phyloP scores from a whole-genome alignment of 768 basidiomycete species.

The Galerina marginata region DNA sequence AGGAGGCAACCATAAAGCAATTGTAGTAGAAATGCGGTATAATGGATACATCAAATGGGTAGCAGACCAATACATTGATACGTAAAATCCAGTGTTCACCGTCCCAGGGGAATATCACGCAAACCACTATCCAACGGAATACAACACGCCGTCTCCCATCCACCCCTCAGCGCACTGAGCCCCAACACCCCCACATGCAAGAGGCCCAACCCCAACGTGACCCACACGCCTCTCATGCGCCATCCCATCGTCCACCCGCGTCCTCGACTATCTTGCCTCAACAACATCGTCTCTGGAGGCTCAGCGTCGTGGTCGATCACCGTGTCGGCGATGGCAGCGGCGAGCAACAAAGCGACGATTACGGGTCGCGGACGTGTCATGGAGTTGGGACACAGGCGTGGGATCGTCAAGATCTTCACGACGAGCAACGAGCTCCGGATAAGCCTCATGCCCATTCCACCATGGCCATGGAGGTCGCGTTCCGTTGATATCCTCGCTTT shows the following conservation, averaged over 20 bases:
- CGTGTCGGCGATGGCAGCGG: constrained; percentile 29
- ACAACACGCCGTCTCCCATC: neutral
- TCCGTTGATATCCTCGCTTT: neutral
- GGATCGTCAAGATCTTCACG: constrained; percentile 26
- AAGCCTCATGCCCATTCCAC: constrained; percentile 14
- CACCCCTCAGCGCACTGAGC: constrained; percentile 2
- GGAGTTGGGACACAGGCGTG: constrained; percentile 21
- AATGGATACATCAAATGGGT: too few relatives aligned
- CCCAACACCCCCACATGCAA: constrained; percentile 23
- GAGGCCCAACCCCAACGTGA: constrained; percentile 24
- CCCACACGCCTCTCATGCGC: constrained; percentile 10
- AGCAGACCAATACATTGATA: too few relatives aligned
- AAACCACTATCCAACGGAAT: neutral
- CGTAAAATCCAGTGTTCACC: neutral
- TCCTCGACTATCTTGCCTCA: constrained; percentile 1
- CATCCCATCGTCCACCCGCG: neutral
- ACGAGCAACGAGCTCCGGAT: constrained; percentile 25
- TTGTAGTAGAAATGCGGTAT: too few relatives aligned
- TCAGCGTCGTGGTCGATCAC: constrained; percentile 26
- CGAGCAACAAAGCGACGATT: constrained; percentile 24
- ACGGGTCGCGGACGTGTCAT: constrained; percentile 20
- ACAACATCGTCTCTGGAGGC: neutral
- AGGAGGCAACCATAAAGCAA: too few relatives aligned
- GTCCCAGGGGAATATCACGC: neutral
- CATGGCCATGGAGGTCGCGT: neutral